Evolutionary conservation across 148 eudicot genomes (phyloP).

Genomic region (Rhododendron henanense): DNA sequence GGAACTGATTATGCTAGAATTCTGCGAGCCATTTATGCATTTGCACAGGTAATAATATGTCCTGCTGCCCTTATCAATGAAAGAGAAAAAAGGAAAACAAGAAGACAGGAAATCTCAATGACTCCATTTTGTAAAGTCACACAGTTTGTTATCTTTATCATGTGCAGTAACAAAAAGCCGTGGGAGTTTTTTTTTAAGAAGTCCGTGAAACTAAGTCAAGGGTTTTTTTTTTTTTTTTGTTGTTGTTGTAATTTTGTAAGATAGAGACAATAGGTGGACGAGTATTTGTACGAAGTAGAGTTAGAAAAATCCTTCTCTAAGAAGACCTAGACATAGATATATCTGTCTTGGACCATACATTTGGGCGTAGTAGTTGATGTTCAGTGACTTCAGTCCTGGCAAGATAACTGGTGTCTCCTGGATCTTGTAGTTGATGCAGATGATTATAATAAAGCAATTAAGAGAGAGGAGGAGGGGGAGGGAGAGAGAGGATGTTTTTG

Average conservation of each 20-base stretch:
- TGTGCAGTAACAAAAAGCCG: neutral
- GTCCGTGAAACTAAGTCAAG: neutral
- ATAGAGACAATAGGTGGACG: neutral
- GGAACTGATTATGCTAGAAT: conserved; percentile 98
- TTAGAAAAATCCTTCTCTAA: neutral
- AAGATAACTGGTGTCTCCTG: neutral
- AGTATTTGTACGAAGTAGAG: neutral
- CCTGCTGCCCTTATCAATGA: neutral
- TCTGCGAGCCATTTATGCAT: conserved; percentile 77
- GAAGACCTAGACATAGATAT: neutral
- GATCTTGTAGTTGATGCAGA: neutral
- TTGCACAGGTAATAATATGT: conserved; percentile 73
- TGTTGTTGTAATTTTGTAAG: neutral
- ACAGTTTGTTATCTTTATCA: neutral
- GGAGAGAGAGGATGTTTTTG: neutral
- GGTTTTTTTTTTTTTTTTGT: neutral
- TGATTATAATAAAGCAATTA: neutral
- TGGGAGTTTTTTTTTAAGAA: neutral
- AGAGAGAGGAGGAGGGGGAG: neutral
- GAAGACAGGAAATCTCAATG: neutral
- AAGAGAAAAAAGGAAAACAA: neutral
- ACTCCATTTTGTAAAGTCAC: neutral
- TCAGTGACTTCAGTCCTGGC: neutral
- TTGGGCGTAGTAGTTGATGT: neutral
- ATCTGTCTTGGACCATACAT: neutral